Base-by-base conservation (phyloP, 805 yeast species). In the Saccharomycopsis fibuligera region DNA sequence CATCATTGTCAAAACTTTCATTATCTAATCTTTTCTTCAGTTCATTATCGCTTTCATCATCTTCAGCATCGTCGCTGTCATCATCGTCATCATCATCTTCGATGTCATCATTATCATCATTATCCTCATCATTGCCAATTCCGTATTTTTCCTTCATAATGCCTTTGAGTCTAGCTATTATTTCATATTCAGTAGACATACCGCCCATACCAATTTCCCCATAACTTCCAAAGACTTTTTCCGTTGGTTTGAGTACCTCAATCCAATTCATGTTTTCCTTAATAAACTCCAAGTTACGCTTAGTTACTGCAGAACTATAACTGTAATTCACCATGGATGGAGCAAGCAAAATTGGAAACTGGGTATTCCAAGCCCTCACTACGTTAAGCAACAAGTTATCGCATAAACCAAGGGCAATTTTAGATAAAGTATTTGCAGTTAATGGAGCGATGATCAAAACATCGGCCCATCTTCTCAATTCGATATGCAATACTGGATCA, bases 151-250 rank as follows among this genome's bases (percentile, higher is more conserved):
- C 40, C 22, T 43, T 48, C 44, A 49, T 47, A 23, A 52, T 43
- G 10, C 27, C 51, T 25, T 46, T 47, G 43, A 87, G 74, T 58
- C 81, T 79, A 61, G 89, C 95, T 17, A 89, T 96, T 58, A 93
- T 83, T 63, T 90, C 97, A 62, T 87, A 85, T 79, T 95, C 88
- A 58, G 93, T 98, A 83, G 90, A 84, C 98, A 93, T 93, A 47
- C 99, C 98, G 43, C 99, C 98, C 88, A 93, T 85, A n/a, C 98
- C 98, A 49, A 93, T 89, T 58, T 91, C 98, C 53, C 99, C 98
- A 68, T 90, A 88, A 37, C 87, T 77, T 49, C 95, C 88, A 60
- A 85, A 80, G 4, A 91, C 96, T 65, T 91, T 91, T 64, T 91
- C 99, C 22, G 89, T 88, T 0, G 99, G 99, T 62, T 83, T 84